Conservation (phyloP, 495 filamentous ascomycete species). For the Monascus purpureus region DNA sequence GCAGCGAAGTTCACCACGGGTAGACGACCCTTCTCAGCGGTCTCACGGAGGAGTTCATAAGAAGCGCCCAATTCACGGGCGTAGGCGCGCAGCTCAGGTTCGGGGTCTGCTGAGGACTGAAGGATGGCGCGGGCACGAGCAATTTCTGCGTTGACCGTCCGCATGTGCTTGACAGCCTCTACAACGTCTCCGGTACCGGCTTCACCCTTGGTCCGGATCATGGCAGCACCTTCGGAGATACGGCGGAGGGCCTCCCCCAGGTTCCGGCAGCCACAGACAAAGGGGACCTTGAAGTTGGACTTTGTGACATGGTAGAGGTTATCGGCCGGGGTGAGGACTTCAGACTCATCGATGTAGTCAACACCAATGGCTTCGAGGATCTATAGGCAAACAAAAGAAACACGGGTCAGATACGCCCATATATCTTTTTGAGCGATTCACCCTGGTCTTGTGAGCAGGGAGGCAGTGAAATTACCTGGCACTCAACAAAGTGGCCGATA, state of each 20-base stretch:
- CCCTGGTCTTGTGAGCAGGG: not conserved
- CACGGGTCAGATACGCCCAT: conserved; percentile 3
- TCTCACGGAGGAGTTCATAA: conserved; percentile 67
- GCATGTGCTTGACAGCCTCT: conserved; percentile 93
- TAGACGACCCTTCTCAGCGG: conserved; percentile 71
- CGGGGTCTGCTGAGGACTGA: conserved; percentile 42
- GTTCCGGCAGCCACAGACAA: conserved; percentile 95
- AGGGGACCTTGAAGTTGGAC: conserved; percentile 66
- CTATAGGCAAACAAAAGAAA: conserved; percentile 20
- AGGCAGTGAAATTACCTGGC: conserved; percentile 53
- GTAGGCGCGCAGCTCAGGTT: conserved; percentile 59
- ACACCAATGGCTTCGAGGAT: conserved; percentile 90
- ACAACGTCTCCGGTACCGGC: conserved; percentile 97
- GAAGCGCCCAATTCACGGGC: conserved; percentile 73
- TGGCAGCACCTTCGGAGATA: conserved; percentile 88
- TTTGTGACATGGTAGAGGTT: conserved; percentile 86
- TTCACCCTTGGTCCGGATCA: conserved; percentile 98
- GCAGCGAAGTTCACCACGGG: conserved; percentile 98
- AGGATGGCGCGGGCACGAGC: conserved; percentile 52
- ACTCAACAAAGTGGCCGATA: conserved; percentile 96
- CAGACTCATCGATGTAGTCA: conserved; percentile 96
- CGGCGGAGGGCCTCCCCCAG: conserved; percentile 85
- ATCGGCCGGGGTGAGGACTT: conserved; percentile 94
- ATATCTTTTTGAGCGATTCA: too few relatives aligned
- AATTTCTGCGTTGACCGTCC: conserved; percentile 77